A percentile compares a stretch with the other conserved stretches of the same genome.
phyloP scores from a whole-genome alignment of 2,329 filamentous ascomycete genomes.

The Monosporascus sp. region DNA sequence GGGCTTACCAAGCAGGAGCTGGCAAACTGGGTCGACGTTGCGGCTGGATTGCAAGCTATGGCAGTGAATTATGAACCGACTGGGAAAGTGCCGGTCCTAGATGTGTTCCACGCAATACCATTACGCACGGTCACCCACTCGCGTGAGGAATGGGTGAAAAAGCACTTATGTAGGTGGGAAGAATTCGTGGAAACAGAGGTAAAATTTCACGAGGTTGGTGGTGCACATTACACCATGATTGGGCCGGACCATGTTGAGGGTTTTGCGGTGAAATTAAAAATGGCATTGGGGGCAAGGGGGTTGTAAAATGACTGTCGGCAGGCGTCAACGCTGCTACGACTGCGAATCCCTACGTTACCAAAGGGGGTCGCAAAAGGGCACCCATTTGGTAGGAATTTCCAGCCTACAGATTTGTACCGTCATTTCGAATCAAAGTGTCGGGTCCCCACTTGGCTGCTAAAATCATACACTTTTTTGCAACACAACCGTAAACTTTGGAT shows the following conservation, averaged over 20 bases:
- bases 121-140: slow-evolving; percentile 21
- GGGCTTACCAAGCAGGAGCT: slow-evolving; percentile 23
- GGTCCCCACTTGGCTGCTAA: no score
- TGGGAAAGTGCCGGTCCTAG: slow-evolving; percentile 30
- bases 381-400: no score
- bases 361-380: no score
- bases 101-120: slow-evolving; percentile 37
- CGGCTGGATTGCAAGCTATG: slow-evolving; percentile 31
- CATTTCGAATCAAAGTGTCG: no score
- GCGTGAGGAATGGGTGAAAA: slow-evolving; percentile 25
- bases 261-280: no score
- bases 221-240: slow-evolving; percentile 36
- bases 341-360: no score
- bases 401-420: no score
- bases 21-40: slow-evolving; percentile 30
- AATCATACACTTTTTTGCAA: no score
- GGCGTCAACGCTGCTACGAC: no score
- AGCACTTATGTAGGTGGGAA: slow-evolving; percentile 28
- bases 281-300: no score
- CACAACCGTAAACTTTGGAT: no score
- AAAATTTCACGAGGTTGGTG: slow-evolving; percentile 30
- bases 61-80: slow-evolving; percentile 38
- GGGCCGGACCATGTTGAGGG: slow-evolving; percentile 21
- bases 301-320: no score
- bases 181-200: slow-evolving; percentile 21